Percentiles rank a stretch among this genome's conserved stretches.
These are phyloP conservation scores for Lichina pygmaea DNA, from an alignment of 495 filamentous ascomycete species.

Conservation along the genomic window DNA sequence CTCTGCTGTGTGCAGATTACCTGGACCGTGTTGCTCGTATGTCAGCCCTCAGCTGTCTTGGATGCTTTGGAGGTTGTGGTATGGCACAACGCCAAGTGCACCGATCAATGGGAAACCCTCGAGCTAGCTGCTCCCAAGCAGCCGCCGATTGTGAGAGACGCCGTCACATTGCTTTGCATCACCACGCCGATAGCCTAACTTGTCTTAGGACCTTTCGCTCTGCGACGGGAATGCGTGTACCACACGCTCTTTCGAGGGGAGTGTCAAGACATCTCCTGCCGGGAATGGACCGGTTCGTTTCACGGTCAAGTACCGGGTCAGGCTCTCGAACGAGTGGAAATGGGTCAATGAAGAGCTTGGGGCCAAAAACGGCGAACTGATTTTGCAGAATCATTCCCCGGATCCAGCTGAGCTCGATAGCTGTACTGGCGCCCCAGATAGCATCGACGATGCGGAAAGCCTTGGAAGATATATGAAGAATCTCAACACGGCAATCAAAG, in stretches of 20 bases:
- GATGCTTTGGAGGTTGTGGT: slow-evolving; percentile 45
- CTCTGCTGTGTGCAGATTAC: slow-evolving; percentile 12
- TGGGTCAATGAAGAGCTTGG: slow-evolving; percentile 45
- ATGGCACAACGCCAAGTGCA: slow-evolving; percentile 36
- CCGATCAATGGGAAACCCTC: slow-evolving; percentile 21
- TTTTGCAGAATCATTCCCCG: slow-evolving; percentile 14
- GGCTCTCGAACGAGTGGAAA: slow-evolving; percentile 29
- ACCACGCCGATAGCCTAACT: too few relatives aligned
- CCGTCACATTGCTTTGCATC: not conserved
- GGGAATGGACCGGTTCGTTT: slow-evolving; percentile 26
- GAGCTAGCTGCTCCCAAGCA: slow-evolving; percentile 12
- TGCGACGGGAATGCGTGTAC: too few relatives aligned
- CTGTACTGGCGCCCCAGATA: too few relatives aligned
- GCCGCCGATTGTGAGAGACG: slow-evolving; percentile 6
- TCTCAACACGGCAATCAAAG: slow-evolving; percentile 27
- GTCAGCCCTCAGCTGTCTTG: slow-evolving; percentile 22
- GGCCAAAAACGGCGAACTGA: slow-evolving; percentile 32
- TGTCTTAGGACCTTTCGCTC: too few relatives aligned
- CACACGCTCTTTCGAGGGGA: slow-evolving; percentile 10
- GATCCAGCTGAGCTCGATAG: too few relatives aligned
- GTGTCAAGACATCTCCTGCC: slow-evolving; percentile 8
- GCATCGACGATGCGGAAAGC: slow-evolving; percentile 12
- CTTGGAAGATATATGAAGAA: slow-evolving; percentile 31
- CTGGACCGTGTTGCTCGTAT: slow-evolving; percentile 50
- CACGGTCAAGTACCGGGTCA: slow-evolving; percentile 45